Evolutionary conservation across 768 basidiomycete genomes (phyloP), one percentile per base, ranked within the genome.

Genomic region (Suillus occidentalis): DNA sequence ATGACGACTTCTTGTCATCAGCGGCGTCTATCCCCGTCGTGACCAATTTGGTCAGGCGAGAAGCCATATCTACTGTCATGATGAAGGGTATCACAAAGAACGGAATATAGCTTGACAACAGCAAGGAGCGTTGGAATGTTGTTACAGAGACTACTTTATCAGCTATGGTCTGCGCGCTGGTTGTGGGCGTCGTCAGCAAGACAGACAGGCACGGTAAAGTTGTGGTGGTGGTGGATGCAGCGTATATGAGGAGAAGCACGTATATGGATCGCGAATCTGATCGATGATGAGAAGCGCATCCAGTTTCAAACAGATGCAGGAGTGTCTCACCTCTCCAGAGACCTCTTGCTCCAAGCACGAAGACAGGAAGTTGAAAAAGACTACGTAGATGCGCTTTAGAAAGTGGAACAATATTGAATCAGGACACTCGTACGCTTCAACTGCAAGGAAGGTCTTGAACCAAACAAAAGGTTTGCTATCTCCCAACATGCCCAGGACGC

Each of bases 151-250:
- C 69, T 4, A 80, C 65, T 1, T 73, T 71, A 4, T 73, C 62
- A 39, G 73, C 72, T 18, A 74, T 65, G 1, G 79, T 76, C 31
- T 73, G 69, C 2, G 67, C 60, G n/a, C 75, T 76, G 40, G 82
- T 77, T 31, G 78, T 69, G 0, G 87, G 86, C 3, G 84, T 83
- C 22, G 81, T 75, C n/a, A 92, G 73, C 40, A 94, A 73, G 37
- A 84, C 79, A 14, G 81, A 75, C 57, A 95, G 73, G 71, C 90
- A 92, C 0, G 94, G 87, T 40, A 92, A 75, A 16, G 89, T 89
- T 0, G 93, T 94, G 0, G 92, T 95, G 0, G 85, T 81, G 3
- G 92, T 89, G 0, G 90, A 92, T 0, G 91, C 89, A 36, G 83
- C 91, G 75, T 95, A 95, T 36, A 89, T 73, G 10, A 90, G 79